These are phyloP conservation scores for Citrus inodora DNA, from an alignment of 345 rosid species.

Conservation along the genomic window DNA sequence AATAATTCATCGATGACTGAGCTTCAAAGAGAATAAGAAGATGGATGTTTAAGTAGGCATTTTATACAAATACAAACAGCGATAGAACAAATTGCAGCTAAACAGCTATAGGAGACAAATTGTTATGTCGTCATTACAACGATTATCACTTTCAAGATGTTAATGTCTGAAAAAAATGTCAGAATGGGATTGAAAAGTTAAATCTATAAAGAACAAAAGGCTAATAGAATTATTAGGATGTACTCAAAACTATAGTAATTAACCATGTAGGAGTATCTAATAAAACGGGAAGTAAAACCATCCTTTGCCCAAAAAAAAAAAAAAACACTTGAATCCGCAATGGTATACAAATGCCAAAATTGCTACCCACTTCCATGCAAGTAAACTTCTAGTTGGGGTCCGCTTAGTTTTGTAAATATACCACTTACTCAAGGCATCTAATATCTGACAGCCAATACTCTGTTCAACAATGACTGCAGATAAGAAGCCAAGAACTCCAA, in stretches of 20 bases:
- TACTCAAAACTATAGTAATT: not conserved
- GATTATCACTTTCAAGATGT: not conserved
- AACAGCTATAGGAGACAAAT: not conserved
- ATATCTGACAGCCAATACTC: too few species aligned
- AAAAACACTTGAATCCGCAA: not conserved
- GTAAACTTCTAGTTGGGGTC: not conserved
- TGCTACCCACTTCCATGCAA: not conserved
- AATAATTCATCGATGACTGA: not conserved
- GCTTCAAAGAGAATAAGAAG: not conserved
- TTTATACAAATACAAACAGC: not conserved
- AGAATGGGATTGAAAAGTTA: not conserved
- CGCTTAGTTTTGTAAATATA: not conserved
- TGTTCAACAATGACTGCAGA: too few species aligned
- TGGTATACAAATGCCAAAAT: not conserved
- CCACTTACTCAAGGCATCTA: not conserved
- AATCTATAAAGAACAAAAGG: not conserved
- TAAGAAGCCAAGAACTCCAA: not conserved
- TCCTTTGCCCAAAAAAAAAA: not conserved
- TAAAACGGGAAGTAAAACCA: not conserved
- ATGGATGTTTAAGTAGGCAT: not conserved
- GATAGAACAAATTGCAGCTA: not conserved
- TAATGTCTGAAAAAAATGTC: not conserved
- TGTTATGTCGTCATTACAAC: not conserved
- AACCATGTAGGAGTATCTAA: not conserved
- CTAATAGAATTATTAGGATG: not conserved